A percentile compares a stretch with the other conserved stretches of the same genome.
Conservation (phyloP, 1,284 basidiomycete species). For the Phlebopus sp. region DNA sequence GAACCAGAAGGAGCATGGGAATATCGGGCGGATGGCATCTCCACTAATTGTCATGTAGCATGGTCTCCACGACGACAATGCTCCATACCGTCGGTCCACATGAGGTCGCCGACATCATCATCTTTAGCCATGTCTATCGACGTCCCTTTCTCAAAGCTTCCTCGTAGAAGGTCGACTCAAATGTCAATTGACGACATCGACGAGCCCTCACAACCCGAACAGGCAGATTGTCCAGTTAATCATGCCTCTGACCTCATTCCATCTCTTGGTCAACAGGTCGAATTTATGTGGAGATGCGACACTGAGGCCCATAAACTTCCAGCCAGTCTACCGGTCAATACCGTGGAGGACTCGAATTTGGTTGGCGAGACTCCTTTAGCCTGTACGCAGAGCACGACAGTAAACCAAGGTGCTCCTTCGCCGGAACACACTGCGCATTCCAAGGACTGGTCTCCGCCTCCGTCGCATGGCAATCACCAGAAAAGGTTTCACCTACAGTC, state of each 20-base stretch:
- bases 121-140: not conserved
- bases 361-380: not conserved
- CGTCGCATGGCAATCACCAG: not conserved
- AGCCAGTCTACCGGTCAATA: not conserved
- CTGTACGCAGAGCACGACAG: too few relatives aligned
- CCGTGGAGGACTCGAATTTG: not conserved
- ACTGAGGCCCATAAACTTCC: not conserved
- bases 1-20: not conserved
- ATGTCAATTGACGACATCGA: slow-evolving; percentile 1
- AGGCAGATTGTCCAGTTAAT: not conserved
- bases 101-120: not conserved
- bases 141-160: not conserved
- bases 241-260: not conserved
- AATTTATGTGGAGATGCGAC: not conserved
- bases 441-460: not conserved
- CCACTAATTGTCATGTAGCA: not conserved
- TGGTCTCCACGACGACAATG: not conserved
- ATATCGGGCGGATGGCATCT: slow-evolving; percentile 10
- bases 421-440: not conserved
- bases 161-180: not conserved
- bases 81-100: slow-evolving; percentile 2
- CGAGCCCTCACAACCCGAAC: not conserved
- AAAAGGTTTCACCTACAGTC: not conserved
- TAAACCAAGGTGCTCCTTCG: too few relatives aligned
- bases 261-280: not conserved